Conservation (phyloP, 768 basidiomycete genomes). For the Leucocoprinus sp. region DNA sequence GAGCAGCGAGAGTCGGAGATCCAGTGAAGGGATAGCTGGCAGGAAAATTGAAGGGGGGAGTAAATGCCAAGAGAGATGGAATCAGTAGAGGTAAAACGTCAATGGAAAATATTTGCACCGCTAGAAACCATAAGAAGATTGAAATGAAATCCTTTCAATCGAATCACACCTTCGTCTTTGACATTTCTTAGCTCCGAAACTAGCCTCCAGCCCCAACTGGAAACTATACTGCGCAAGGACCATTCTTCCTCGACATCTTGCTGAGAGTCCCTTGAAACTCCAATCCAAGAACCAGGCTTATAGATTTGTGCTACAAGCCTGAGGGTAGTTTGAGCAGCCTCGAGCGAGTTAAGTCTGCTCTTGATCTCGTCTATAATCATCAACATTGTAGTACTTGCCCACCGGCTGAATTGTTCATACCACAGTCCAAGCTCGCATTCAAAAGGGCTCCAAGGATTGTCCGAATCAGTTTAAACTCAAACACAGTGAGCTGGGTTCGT, state of each 20-base stretch:
- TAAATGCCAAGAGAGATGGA: constrained; percentile 49
- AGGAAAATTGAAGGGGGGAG: constrained; percentile 40
- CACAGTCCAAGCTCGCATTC: constrained; percentile 71
- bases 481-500: constrained; percentile 30
- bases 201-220: constrained; percentile 72
- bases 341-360: constrained; percentile 56
- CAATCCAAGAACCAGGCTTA: constrained; percentile 62
- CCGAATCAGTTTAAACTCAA: constrained; percentile 65
- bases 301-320: constrained; percentile 63
- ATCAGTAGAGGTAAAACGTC: constrained; percentile 59
- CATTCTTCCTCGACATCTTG: constrained; percentile 46
- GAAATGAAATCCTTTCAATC: neutral
- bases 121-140: constrained; percentile 20
- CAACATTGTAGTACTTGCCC: neutral
- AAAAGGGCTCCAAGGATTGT: constrained; percentile 74
- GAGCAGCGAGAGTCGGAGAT: constrained; percentile 14
- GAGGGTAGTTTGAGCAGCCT: constrained; percentile 61
- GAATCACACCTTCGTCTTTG: constrained; percentile 53
- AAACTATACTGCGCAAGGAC: constrained; percentile 54
- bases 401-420: constrained; percentile 29
- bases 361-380: constrained; percentile 58
- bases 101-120: constrained; percentile 49
- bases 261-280: constrained; percentile 15
- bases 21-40: constrained; percentile 30
- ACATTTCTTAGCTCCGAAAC: constrained; percentile 68